A percentile compares a stretch with the other conserved stretches of the same genome.
Conservation (phyloP, 2,329 filamentous ascomycete genomes). For the Penicillium capsulatum region DNA sequence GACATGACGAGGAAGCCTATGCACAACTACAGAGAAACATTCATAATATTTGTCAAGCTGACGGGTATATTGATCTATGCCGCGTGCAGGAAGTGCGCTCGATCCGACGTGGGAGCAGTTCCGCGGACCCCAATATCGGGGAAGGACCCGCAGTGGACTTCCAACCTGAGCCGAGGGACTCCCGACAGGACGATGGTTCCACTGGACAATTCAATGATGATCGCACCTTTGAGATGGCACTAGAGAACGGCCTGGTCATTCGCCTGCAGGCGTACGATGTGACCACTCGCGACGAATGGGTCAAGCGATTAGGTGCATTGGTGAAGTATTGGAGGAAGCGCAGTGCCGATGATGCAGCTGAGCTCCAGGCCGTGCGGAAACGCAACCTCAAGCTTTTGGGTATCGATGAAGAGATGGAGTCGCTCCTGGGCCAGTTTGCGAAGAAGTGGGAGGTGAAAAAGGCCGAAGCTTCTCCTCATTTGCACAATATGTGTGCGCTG, state of each 20-base stretch:
- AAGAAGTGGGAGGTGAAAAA: conserved; percentile 65
- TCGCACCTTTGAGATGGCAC: conserved; percentile 57
- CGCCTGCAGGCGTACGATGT: conserved; percentile 58
- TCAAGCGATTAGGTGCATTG: conserved; percentile 53
- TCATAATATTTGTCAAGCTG: conserved; percentile 55
- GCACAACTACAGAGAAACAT: conserved; percentile 57
- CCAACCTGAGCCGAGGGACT: conserved; percentile 46
- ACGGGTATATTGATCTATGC: conserved; percentile 61
- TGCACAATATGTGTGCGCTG: conserved; percentile 67
- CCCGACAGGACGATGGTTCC: conserved; percentile 50
- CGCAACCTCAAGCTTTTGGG: conserved; percentile 57
- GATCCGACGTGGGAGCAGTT: conserved; percentile 49
- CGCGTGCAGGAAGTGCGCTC: conserved; percentile 56
- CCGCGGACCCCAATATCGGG: conserved; percentile 52
- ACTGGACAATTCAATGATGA: conserved; percentile 53
- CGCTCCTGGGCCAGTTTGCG: conserved; percentile 61
- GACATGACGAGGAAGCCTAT: conserved; percentile 56
- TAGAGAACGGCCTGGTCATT: conserved; percentile 59
- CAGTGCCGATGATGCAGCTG: conserved; percentile 52
- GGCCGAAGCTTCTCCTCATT: conserved; percentile 57
- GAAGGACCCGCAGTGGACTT: conserved; percentile 55
- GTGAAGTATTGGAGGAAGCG: conserved; percentile 61
- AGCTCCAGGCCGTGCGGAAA: conserved; percentile 54
- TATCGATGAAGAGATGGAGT: conserved; percentile 64
- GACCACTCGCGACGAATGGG: conserved; percentile 58